Conservation (phyloP, 73 alveolate species). For the Paramecium tetraurelia region DNA sequence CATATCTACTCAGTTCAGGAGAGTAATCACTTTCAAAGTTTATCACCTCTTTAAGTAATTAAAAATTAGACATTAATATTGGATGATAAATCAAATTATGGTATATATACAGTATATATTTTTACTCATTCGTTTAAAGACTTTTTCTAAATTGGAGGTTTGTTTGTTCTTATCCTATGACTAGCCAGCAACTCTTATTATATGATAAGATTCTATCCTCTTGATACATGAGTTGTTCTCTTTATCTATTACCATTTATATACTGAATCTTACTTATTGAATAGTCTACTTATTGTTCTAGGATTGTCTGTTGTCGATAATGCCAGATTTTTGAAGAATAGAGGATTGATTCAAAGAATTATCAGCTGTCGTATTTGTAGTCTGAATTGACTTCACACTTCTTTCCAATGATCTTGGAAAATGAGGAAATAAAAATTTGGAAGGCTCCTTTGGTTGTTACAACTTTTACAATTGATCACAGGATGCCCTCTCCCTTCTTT, state of each 20-base stretch:
- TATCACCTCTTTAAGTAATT: background rate
- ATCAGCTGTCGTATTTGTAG: background rate
- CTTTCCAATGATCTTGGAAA: background rate
- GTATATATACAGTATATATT: background rate
- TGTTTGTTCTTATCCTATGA: background rate
- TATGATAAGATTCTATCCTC: background rate
- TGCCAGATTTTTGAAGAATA: background rate
- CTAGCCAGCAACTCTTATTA: background rate
- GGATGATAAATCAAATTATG: background rate
- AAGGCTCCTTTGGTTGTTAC: background rate
- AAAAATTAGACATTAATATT: background rate
- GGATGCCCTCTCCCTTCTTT: background rate
- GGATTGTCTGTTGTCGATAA: background rate
- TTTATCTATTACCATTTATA: background rate
- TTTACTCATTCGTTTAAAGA: background rate
- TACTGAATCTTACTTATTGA: background rate
- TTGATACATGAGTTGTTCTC: background rate
- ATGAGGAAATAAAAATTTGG: background rate
- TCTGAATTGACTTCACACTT: background rate
- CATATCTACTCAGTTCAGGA: background rate
- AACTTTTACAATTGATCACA: background rate
- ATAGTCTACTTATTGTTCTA: background rate
- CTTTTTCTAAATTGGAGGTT: background rate
- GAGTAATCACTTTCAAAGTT: background rate
- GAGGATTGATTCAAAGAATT: background rate